phyloP scores from a whole-genome alignment of 768 basidiomycete genomes.

The Chlorophyllum brunneum region DNA sequence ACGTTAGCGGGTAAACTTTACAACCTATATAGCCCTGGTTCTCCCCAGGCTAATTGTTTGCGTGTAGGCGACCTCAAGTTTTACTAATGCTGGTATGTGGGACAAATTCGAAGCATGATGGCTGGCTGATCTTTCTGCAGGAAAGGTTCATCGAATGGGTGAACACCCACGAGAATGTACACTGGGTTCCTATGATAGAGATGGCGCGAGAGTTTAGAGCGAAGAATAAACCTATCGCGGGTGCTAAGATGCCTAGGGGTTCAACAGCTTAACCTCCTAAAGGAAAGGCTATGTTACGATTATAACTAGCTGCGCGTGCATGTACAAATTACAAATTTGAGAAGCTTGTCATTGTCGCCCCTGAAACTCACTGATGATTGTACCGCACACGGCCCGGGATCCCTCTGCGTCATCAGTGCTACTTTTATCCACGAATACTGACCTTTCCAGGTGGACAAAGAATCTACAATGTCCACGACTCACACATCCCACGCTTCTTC shows the following conservation, averaged over 20 bases:
- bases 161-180: conserved; percentile 62
- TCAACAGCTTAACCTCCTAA: conserved; percentile 13
- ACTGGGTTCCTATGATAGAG: conserved; percentile 69
- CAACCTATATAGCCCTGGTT: neutral
- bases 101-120: neutral
- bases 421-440: neutral
- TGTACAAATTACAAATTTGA: conserved; percentile 1
- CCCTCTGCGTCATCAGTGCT: neutral
- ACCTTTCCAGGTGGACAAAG: neutral
- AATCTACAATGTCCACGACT: neutral
- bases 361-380: too few relatives aligned
- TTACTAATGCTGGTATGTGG: conserved; percentile 61
- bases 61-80: conserved; percentile 57
- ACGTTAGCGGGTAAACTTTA: conserved; percentile 58
- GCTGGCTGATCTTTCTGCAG: conserved; percentile 22
- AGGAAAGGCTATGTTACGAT: neutral
- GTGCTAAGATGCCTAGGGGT: conserved; percentile 55
- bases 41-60: conserved; percentile 1
- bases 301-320: too few relatives aligned
- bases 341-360: too few relatives aligned
- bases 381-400: neutral
- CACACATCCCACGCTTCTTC: neutral
- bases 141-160: conserved; percentile 76
- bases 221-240: conserved; percentile 41
- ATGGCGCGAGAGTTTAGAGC: conserved; percentile 61